Conservation (phyloP, 2,329 filamentous ascomycete genomes). For the Paraphoma chrysanthemicola region DNA sequence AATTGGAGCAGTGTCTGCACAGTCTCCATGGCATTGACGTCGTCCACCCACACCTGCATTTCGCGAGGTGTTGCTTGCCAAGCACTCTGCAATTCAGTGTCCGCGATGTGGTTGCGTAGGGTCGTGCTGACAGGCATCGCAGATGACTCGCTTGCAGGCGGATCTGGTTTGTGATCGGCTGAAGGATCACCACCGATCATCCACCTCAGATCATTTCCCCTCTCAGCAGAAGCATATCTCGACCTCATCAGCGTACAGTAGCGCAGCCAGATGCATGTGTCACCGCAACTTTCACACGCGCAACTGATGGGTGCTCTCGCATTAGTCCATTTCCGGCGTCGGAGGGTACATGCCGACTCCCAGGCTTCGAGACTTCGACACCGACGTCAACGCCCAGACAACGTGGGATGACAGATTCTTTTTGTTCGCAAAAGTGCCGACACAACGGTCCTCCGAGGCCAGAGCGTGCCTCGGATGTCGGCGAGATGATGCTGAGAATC, state of each 20-base stretch:
- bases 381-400: slow-evolving; percentile 3
- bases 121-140: slow-evolving; percentile 5
- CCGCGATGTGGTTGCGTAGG: neutral
- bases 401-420: slow-evolving; percentile 2
- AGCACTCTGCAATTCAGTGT: neutral
- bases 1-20: too few species aligned
- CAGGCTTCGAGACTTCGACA: neutral
- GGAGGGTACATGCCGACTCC: too few species aligned
- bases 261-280: neutral
- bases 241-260: slow-evolving; percentile 2
- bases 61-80: neutral
- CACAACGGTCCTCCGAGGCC: neutral
- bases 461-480: slow-evolving; percentile 1
- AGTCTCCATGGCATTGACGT: neutral
- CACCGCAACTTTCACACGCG: slow-evolving; percentile 6
- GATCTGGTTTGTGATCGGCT: slow-evolving; percentile 5
- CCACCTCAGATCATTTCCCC: slow-evolving; percentile 4
- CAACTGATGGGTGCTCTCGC: slow-evolving; percentile 1
- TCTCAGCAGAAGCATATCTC: slow-evolving; percentile 1
- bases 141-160: slow-evolving; percentile 3
- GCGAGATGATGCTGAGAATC: slow-evolving; percentile 7
- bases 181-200: slow-evolving; percentile 2
- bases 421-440: slow-evolving; percentile 9
- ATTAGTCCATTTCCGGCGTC: too few species aligned
- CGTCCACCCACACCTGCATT: neutral